Conservation (phyloP, 164 flowering plant species). For the Magnolia changhungtana region DNA sequence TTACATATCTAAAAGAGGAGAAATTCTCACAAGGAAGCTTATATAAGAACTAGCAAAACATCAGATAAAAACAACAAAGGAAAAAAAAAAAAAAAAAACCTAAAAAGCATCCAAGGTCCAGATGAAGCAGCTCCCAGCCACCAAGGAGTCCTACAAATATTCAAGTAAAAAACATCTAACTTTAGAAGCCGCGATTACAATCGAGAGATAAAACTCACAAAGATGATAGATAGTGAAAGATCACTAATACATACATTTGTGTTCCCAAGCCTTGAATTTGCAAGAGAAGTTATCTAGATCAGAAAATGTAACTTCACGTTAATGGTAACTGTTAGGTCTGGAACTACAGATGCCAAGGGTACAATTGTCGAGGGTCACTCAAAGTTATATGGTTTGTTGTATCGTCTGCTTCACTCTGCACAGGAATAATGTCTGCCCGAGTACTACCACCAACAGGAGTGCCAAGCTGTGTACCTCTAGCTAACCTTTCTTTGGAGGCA, state of each 20-base stretch:
- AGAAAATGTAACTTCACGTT: background rate
- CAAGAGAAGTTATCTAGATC: background rate
- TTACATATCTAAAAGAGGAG: background rate
- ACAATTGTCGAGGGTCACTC: background rate
- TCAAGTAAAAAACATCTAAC: background rate
- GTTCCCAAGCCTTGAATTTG: constrained; percentile 1
- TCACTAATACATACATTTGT: background rate
- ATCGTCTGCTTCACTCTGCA: constrained; percentile 6
- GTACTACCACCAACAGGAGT: constrained; percentile 30
- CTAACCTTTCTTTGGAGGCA: constrained; percentile 41
- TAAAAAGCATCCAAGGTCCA: background rate
- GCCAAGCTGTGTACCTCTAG: constrained; percentile 36
- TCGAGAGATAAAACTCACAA: background rate
- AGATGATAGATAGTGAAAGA: background rate
- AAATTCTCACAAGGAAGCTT: background rate
- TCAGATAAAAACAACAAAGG: background rate
- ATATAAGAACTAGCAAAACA: background rate
- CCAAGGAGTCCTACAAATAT: background rate
- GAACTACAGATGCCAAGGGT: background rate
- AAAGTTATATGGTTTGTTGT: background rate
- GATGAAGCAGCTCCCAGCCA: background rate
- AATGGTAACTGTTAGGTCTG: constrained; percentile 1
- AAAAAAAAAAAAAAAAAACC: background rate
- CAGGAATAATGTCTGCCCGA: constrained; percentile 24
- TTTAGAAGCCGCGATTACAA: background rate